Conservation (phyloP, 768 basidiomycete genomes). For the Trametes elegans region DNA sequence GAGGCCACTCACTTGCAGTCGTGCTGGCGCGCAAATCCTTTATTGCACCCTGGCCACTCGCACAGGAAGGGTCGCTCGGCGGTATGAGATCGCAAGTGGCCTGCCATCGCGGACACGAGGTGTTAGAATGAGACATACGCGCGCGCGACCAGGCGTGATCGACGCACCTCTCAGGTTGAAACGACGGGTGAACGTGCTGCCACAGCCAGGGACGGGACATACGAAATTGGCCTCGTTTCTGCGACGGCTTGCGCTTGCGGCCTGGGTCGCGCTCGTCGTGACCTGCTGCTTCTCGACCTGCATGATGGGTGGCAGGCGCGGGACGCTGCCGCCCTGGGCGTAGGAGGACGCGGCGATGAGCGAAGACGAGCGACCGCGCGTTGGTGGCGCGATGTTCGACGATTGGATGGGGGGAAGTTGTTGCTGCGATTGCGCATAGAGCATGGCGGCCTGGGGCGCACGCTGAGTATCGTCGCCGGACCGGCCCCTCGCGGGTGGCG, state of each 20-base stretch:
- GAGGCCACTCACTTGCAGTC: slow-evolving; percentile 87
- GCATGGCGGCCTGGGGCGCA: slow-evolving; percentile 51
- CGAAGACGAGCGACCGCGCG: slow-evolving; percentile 18
- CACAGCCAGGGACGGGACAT: slow-evolving; percentile 38
- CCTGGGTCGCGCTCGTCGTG: slow-evolving; percentile 90
- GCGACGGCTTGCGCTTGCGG: slow-evolving; percentile 85
- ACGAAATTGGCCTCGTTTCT: slow-evolving; percentile 90
- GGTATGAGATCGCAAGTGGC: slow-evolving; percentile 92
- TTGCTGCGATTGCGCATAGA: slow-evolving; percentile 46
- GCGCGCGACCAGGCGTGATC: background rate
- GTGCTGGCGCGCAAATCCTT: slow-evolving; percentile 93
- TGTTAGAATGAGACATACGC: background rate
- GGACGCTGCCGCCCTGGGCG: slow-evolving; percentile 25
- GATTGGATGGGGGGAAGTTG: slow-evolving; percentile 19
- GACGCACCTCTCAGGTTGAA: slow-evolving; percentile 79
- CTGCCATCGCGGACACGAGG: slow-evolving; percentile 37
- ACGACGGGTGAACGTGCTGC: slow-evolving; percentile 62
- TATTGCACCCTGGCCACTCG: slow-evolving; percentile 91
- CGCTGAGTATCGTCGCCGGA: slow-evolving; percentile 48
- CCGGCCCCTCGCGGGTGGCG: slow-evolving; percentile 17
- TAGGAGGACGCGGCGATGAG: slow-evolving; percentile 20
- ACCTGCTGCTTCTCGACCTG: slow-evolving; percentile 95
- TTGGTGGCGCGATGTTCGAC: background rate
- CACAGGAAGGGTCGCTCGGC: slow-evolving; percentile 94
- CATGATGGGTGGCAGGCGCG: slow-evolving; percentile 77